Conservation (phyloP, 192 early-diverging fungal species). For the Coemansia sp. region DNA sequence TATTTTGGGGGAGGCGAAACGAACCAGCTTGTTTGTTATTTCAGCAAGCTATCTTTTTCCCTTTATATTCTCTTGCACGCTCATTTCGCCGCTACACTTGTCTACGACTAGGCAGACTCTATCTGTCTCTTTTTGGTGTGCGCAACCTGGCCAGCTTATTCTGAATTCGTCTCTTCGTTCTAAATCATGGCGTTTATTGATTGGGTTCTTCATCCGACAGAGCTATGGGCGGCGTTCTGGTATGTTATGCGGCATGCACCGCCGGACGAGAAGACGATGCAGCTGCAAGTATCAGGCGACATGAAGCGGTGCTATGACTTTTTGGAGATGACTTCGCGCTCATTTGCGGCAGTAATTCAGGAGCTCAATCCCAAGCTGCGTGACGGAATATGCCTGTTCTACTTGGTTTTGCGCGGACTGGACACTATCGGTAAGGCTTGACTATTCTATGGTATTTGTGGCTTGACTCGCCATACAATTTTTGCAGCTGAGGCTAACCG, state of each 20-base stretch:
- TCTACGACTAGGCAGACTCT: too few species aligned
- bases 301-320: conserved; percentile 82
- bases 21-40: background rate
- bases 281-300: conserved; percentile 58
- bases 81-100: too few species aligned
- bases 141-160: background rate
- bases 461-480: background rate
- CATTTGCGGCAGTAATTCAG: conserved; percentile 94
- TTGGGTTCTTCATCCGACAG: conserved; percentile 78
- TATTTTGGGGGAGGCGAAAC: too few species aligned
- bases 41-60: background rate
- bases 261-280: conserved; percentile 58
- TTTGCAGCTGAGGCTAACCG: background rate
- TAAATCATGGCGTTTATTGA: conserved; percentile 58
- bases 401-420: conserved; percentile 90
- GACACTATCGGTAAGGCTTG: conserved; percentile 80
- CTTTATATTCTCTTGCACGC: background rate
- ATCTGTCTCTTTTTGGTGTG: background rate
- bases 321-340: conserved; percentile 91
- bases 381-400: conserved; percentile 91
- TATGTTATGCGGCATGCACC: conserved; percentile 61
- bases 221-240: conserved; percentile 78
- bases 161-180: background rate
- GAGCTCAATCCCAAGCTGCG: conserved; percentile 75
- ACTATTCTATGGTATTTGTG: background rate